Percentiles rank a stretch among this genome's conserved stretches.
phyloP scores from a whole-genome alignment of 306 rosid species.

The Vigna trinervia region DNA sequence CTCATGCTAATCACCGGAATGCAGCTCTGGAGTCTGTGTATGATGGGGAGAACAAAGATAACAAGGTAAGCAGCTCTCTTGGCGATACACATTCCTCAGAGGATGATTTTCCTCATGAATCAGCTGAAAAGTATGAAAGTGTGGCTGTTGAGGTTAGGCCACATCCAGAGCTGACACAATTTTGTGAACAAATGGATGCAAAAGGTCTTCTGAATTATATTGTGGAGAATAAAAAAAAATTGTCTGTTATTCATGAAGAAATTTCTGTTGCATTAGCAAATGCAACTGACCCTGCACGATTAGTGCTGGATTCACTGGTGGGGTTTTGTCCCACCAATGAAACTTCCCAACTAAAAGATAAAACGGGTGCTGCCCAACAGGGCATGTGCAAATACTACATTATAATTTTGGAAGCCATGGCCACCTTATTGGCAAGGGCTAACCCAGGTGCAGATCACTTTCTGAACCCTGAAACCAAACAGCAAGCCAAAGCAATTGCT shows the following conservation, averaged over 20 bases:
- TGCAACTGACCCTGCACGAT: conserved; percentile 65
- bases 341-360: conserved; percentile 60
- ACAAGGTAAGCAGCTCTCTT: conserved; percentile 77
- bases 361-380: conserved; percentile 71
- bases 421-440: conserved; percentile 73
- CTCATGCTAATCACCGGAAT: conserved; percentile 55
- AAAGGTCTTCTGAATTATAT: conserved; percentile 71
- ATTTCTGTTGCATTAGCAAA: conserved; percentile 74
- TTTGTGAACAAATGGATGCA: conserved; percentile 79
- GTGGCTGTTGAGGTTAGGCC: conserved; percentile 68
- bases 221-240: conserved; percentile 58
- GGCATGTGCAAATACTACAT: conserved; percentile 75
- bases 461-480: conserved; percentile 85
- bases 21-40: conserved; percentile 52
- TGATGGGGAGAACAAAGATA: conserved; percentile 57
- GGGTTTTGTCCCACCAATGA: conserved; percentile 80
- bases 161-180: conserved; percentile 64
- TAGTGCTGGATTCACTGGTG: conserved; percentile 87
- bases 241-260: conserved; percentile 59
- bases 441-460: conserved; percentile 75
- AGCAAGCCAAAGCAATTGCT: conserved; percentile 90
- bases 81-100: conserved; percentile 61
- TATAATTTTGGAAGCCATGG: conserved; percentile 70
- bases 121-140: conserved; percentile 61
- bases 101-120: conserved; percentile 64